Conservation (phyloP, 805 yeast genomes). For the Candida methanosorbosa region DNA sequence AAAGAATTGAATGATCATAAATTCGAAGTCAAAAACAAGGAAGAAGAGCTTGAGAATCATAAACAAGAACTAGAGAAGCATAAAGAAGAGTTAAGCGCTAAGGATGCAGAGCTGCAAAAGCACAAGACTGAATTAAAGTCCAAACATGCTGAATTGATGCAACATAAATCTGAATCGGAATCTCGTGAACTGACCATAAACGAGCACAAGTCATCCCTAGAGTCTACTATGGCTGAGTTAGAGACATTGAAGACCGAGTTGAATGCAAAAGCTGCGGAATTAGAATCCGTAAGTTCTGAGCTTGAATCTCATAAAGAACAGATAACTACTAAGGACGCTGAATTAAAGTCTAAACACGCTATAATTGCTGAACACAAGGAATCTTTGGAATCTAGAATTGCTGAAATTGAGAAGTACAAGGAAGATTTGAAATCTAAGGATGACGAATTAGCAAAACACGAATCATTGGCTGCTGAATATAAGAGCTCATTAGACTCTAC, state of each 20-base stretch:
- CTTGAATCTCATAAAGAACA: background rate
- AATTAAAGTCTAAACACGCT: background rate
- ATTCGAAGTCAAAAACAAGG: background rate
- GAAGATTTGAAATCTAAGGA: background rate
- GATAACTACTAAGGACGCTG: background rate
- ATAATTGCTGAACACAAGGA: too few species aligned
- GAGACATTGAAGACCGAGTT: background rate
- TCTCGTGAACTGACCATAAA: too few species aligned
- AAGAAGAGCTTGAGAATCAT: background rate
- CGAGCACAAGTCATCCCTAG: too few species aligned
- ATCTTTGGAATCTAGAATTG: too few species aligned
- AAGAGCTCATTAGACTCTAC: too few species aligned
- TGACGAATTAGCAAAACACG: background rate
- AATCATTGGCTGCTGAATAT: too few species aligned
- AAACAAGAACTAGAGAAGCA: background rate
- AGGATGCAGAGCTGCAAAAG: too few species aligned
- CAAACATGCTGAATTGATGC: too few species aligned
- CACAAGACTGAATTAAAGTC: too few species aligned
- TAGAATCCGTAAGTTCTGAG: background rate
- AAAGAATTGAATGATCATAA: background rate
- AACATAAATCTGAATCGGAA: too few species aligned
- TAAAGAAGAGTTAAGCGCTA: too few species aligned
- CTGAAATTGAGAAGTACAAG: too few species aligned
- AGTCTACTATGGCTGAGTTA: constrained; percentile 10
- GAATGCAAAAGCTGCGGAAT: background rate